Conservation (phyloP, 805 yeast species). For the Candida jianshihensis region DNA sequence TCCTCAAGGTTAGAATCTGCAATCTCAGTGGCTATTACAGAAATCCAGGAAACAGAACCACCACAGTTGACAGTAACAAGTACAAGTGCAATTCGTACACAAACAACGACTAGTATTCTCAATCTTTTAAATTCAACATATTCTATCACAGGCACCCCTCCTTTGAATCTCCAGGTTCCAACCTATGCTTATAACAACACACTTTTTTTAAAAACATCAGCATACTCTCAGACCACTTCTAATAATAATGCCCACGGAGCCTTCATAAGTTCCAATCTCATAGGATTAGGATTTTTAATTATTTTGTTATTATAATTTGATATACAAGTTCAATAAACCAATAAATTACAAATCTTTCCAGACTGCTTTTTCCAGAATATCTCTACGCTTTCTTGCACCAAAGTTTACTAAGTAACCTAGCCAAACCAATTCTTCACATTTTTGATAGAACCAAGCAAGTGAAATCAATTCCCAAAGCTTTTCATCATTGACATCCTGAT, state of each 20-base stretch:
- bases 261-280: neutral
- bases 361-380: slow-evolving; percentile 57
- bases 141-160: neutral
- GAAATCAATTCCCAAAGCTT: slow-evolving; percentile 54
- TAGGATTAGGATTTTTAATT: neutral
- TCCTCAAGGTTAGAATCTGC: slow-evolving; percentile 19
- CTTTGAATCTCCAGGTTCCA: neutral
- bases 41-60: slow-evolving; percentile 19
- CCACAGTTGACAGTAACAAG: neutral
- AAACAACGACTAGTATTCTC: neutral
- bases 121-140: neutral
- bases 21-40: slow-evolving; percentile 4
- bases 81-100: too few species aligned
- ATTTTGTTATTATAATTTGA: neutral
- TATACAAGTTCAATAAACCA: neutral
- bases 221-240: too few species aligned
- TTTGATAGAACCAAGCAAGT: slow-evolving; percentile 69
- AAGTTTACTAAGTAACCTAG: slow-evolving; percentile 60
- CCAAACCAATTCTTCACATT: slow-evolving; percentile 59
- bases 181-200: slow-evolving; percentile 2
- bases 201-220: neutral
- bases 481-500: slow-evolving; percentile 27
- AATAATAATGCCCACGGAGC: too few species aligned
- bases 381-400: slow-evolving; percentile 43
- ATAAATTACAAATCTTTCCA: slow-evolving; percentile 55